These are phyloP conservation scores for Coniophora puteana DNA, from an alignment of 1,284 basidiomycete genomes.

Conservation along the genomic window DNA sequence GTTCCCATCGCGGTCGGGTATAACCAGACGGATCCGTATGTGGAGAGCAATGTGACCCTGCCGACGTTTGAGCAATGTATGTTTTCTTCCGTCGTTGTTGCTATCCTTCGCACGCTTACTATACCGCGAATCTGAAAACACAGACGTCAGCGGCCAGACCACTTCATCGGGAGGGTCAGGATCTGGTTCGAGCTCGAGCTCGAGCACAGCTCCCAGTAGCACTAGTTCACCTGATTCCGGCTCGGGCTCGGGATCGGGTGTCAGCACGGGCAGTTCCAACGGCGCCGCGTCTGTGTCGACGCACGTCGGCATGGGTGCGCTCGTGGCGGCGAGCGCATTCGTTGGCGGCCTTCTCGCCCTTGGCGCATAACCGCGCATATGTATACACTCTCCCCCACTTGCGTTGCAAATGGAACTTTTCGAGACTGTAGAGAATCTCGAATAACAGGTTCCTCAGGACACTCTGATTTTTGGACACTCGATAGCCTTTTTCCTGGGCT, in stretches of 20 bases:
- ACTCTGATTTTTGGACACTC: no score
- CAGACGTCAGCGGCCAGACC: neutral
- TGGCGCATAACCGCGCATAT: no score
- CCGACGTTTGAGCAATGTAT: conserved; percentile 37
- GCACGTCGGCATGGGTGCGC: neutral
- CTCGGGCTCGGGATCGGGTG: neutral
- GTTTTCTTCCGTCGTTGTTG: no score
- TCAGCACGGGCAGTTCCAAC: no score
- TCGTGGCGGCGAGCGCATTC: neutral
- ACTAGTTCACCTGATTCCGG: neutral
- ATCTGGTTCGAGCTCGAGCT: conserved; percentile 1
- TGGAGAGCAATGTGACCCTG: conserved; percentile 31
- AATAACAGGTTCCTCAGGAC: no score
- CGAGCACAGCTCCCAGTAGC: neutral
- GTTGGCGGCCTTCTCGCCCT: no score
- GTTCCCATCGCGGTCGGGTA: conserved; percentile 39
- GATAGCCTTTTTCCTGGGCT: no score
- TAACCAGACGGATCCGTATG: conserved; percentile 41
- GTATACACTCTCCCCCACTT: no score
- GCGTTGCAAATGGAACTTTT: no score
- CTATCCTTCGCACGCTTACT: no score
- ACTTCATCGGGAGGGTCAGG: neutral
- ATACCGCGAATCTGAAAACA: no score
- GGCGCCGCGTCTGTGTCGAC: neutral
- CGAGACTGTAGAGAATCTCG: no score